phyloP scores from a whole-genome alignment of 306 rosid genomes.

The Lithocarpus polystachyus region DNA sequence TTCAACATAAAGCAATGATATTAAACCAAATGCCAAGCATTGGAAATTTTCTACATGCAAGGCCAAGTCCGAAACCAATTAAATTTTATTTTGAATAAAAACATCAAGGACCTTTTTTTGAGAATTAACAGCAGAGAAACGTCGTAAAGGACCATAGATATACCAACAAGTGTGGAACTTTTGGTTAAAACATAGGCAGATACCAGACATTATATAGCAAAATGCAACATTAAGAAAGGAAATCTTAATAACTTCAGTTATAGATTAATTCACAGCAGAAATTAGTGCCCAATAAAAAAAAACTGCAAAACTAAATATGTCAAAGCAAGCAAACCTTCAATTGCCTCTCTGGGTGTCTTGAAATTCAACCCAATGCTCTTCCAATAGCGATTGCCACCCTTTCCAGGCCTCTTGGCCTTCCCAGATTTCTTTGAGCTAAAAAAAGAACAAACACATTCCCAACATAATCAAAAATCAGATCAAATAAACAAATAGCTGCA shows the following conservation, averaged over 20 bases:
- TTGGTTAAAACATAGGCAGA: background rate
- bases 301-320: background rate
- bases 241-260: background rate
- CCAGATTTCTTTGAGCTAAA: slow-evolving; percentile 47
- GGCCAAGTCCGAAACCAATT: no score
- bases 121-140: no score
- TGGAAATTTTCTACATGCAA: no score
- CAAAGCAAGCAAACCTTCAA: slow-evolving; percentile 36
- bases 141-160: background rate
- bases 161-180: background rate
- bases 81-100: background rate
- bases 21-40: no score
- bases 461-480: background rate
- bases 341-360: slow-evolving; percentile 68
- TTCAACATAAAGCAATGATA: no score
- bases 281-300: background rate
- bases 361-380: slow-evolving; percentile 57
- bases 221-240: background rate
- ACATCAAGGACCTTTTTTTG: background rate
- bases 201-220: background rate
- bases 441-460: background rate
- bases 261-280: background rate
- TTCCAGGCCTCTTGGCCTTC: slow-evolving; percentile 61
- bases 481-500: background rate
- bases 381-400: slow-evolving; percentile 60